Evolutionary conservation across 352 stramenopile species (phyloP).

Genomic region (Phytopythium cucurbitacearum): DNA sequence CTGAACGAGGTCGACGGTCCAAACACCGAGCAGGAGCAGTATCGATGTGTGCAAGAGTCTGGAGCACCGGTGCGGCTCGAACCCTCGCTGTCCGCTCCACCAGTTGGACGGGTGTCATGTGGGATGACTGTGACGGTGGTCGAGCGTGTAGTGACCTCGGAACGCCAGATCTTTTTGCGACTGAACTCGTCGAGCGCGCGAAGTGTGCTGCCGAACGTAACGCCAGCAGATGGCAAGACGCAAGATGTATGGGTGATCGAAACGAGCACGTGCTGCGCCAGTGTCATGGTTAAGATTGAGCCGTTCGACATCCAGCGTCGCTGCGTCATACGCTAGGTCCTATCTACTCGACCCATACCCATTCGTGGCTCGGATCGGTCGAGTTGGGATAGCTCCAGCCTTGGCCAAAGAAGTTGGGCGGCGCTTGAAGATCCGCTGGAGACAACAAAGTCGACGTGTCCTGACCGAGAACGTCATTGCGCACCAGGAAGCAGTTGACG

Average conservation of each 20-base stretch:
- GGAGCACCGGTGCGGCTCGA: slow-evolving; percentile 53
- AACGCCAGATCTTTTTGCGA: slow-evolving; percentile 62
- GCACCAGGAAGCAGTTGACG: slow-evolving; percentile 72
- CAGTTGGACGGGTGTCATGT: slow-evolving; percentile 55
- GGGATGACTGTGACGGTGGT: slow-evolving; percentile 44
- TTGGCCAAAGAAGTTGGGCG: slow-evolving; percentile 68
- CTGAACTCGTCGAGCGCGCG: slow-evolving; percentile 10
- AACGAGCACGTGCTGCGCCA: slow-evolving; percentile 74
- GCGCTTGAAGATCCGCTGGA: slow-evolving; percentile 29
- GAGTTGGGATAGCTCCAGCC: slow-evolving; percentile 45
- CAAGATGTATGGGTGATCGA: slow-evolving; percentile 61
- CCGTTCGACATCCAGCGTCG: background rate
- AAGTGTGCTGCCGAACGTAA: background rate
- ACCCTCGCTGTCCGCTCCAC: slow-evolving; percentile 49
- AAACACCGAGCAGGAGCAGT: slow-evolving; percentile 21
- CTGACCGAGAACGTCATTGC: slow-evolving; percentile 33
- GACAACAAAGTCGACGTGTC: slow-evolving; percentile 26
- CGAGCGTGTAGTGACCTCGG: slow-evolving; percentile 51
- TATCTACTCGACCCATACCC: slow-evolving; percentile 34
- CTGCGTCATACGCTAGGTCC: background rate
- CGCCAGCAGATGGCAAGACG: background rate
- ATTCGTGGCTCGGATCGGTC: slow-evolving; percentile 32
- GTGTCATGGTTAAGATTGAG: slow-evolving; percentile 52
- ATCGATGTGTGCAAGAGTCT: slow-evolving; percentile 69
- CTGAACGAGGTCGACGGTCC: slow-evolving; percentile 57